Evolutionary conservation across 129 eudicot species (phyloP), one percentile per base, ranked within the genome.

Genomic region (Helianthus tuberosus): DNA sequence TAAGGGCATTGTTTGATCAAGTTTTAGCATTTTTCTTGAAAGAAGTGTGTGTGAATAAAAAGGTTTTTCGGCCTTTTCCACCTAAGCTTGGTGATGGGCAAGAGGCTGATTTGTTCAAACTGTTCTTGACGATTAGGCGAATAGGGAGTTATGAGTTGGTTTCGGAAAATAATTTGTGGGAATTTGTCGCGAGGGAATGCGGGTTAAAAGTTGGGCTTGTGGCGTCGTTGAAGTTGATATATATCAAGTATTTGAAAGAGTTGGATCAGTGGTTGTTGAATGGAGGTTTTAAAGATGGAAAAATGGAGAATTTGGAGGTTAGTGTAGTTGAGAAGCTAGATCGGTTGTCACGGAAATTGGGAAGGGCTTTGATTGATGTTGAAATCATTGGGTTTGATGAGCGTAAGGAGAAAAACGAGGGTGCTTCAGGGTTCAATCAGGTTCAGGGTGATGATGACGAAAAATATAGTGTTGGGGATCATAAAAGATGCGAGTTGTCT

Each of bases 1-100:
- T 89, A 59, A 75, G 87, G 79, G 64, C 81, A 29, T 79, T 89
- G 86, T 93, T 93, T 82, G 87, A 87, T 85, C 87, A 93, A 74
- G 84, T 84, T 20, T 79, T 93, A 57, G 69, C 86, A 14, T 74
- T 81, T 63, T 89, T 77, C 76, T 65, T 93, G 69, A 84, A 80
- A 66, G 96, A 83, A 55, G 84, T 78, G 46, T 82, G 74, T 69
- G 84, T 78, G 11, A 67, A 72, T 36, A 84, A 77, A 51, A 76
- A 75, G 44, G 27, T 66, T 59, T 63, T 64, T 63, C 73, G 89
- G 83, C 94, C 91, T 25, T 67, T 87, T 75, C 98, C 98, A 29
- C 92, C 78, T 8, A 78, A 87, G 67, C 78, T 89, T 43, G 85
- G 92, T 46, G 84, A 93, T 60, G 98, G 98, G 50, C 79, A 70